Conservation (phyloP, 2,329 filamentous ascomycete genomes). For the Orbilia javanica region DNA sequence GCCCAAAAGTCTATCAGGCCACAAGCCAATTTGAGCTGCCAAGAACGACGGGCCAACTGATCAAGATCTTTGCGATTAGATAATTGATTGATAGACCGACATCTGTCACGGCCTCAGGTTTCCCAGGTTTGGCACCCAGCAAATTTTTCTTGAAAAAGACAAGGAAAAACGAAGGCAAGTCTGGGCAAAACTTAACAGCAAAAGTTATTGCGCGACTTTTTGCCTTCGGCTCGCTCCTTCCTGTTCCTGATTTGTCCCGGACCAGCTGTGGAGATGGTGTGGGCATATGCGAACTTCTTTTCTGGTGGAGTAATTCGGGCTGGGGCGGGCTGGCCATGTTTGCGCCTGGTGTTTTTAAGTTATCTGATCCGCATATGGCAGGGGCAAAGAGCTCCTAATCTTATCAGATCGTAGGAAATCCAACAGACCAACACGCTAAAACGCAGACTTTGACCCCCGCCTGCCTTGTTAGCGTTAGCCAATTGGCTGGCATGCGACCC, state of each 20-base stretch:
- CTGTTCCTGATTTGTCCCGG: conserved; percentile 38
- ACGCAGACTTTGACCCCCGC: conserved; percentile 19
- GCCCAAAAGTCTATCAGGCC: conserved; percentile 3
- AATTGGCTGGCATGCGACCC: conserved; percentile 18
- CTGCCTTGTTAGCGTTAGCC: conserved; percentile 34
- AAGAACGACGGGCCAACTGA: conserved; percentile 25
- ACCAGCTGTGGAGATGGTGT: conserved; percentile 28
- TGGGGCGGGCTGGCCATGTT: conserved; percentile 14
- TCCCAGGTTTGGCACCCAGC: conserved; percentile 18
- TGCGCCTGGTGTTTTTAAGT: conserved; percentile 44
- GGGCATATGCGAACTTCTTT: conserved; percentile 14
- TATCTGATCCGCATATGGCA: conserved; percentile 47
- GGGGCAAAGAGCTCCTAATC: conserved; percentile 45
- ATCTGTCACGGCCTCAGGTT: not conserved
- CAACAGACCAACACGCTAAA: conserved; percentile 41
- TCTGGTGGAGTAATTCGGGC: conserved; percentile 26
- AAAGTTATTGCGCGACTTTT: conserved; percentile 41
- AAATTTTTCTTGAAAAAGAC: conserved; percentile 33
- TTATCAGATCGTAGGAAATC: conserved; percentile 49
- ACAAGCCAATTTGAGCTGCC: not conserved
- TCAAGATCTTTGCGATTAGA: conserved; percentile 39
- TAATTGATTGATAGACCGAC: conserved; percentile 42
- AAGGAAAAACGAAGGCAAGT: not conserved
- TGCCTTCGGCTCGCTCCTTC: conserved; percentile 43
- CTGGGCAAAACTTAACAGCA: conserved; percentile 20